These are phyloP conservation scores for Saccharomyces hybrid DNA, from an alignment of 1,139 yeast species.

Conservation along the genomic window DNA sequence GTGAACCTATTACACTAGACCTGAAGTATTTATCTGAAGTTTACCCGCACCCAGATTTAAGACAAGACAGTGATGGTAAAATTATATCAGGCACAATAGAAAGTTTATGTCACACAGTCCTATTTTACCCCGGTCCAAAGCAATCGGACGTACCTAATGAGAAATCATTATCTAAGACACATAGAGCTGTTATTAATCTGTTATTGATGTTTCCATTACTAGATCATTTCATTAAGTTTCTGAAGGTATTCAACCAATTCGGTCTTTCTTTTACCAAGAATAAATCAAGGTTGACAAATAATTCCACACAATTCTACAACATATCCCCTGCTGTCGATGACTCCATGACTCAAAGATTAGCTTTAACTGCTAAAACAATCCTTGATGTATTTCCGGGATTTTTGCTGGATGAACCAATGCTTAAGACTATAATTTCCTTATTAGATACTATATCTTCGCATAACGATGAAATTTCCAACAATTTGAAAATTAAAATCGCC, in stretches of 20 bases:
- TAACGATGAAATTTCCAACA: conserved; percentile 39
- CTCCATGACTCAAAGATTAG: conserved; percentile 39
- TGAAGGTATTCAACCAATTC: conserved; percentile 42
- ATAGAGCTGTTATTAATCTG: conserved; percentile 34
- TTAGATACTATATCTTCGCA: conserved; percentile 40
- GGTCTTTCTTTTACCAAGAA: conserved; percentile 34
- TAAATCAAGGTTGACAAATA: conserved; percentile 13
- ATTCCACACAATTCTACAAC: conserved; percentile 16
- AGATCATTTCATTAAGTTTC: conserved; percentile 48
- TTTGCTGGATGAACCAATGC: conserved; percentile 43
- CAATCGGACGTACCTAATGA: conserved; percentile 30
- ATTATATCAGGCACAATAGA: conserved; percentile 52
- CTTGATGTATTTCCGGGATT: conserved; percentile 46
- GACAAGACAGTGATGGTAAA: conserved; percentile 42
- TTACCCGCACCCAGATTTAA: conserved; percentile 64
- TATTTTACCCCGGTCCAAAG: conserved; percentile 38
- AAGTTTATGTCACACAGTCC: conserved; percentile 62
- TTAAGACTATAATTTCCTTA: conserved; percentile 37
- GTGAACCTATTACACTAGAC: conserved; percentile 10
- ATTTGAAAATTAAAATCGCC: conserved; percentile 37
- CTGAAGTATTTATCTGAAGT: conserved; percentile 35
- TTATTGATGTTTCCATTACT: conserved; percentile 57
- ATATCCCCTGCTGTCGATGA: conserved; percentile 32
- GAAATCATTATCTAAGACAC: conserved; percentile 26
- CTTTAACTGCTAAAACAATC: conserved; percentile 40